Percentiles rank a stretch among this genome's conserved stretches.
These are phyloP conservation scores for Candida glucosophila DNA, from an alignment of 1,139 yeast species.

Conservation along the genomic window DNA sequence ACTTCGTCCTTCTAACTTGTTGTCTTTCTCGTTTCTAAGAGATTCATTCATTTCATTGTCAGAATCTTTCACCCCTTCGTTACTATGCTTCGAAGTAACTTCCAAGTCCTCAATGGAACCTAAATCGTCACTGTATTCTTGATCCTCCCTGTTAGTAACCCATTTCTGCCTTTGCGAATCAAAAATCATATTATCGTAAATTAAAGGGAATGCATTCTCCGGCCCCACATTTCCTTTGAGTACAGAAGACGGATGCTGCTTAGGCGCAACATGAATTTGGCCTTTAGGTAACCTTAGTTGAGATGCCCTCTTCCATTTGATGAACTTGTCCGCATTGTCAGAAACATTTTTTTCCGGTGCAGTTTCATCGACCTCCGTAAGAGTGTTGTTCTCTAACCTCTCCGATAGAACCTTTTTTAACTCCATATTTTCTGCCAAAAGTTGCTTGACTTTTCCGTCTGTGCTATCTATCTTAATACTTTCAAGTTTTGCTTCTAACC, in stretches of 20 bases:
- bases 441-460: slow-evolving; percentile 6
- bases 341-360: slow-evolving; percentile 7
- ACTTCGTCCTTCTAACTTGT: slow-evolving; percentile 3
- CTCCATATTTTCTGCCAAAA: slow-evolving; percentile 9
- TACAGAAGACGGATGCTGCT: slow-evolving; percentile 5
- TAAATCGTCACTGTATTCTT: slow-evolving; percentile 24
- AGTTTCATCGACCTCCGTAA: neutral
- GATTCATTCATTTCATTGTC: slow-evolving; percentile 1
- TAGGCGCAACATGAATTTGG: slow-evolving; percentile 8
- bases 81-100: slow-evolving; percentile 1
- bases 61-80: neutral
- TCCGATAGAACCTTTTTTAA: slow-evolving; percentile 9
- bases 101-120: slow-evolving; percentile 38
- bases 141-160: slow-evolving; percentile 21
- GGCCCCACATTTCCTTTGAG: slow-evolving; percentile 27
- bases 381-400: slow-evolving; percentile 2
- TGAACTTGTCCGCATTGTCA: slow-evolving; percentile 13
- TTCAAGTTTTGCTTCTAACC: slow-evolving; percentile 11
- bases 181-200: slow-evolving; percentile 32
- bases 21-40: slow-evolving; percentile 1
- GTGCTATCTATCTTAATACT: slow-evolving; percentile 6
- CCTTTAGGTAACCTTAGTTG: slow-evolving; percentile 22
- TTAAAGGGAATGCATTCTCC: slow-evolving; percentile 23
- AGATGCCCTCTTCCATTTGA: slow-evolving; percentile 33
- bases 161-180: slow-evolving; percentile 30